These are phyloP conservation scores for Phytophthora idaei DNA, from an alignment of 352 stramenopile genomes.

Conservation along the genomic window DNA sequence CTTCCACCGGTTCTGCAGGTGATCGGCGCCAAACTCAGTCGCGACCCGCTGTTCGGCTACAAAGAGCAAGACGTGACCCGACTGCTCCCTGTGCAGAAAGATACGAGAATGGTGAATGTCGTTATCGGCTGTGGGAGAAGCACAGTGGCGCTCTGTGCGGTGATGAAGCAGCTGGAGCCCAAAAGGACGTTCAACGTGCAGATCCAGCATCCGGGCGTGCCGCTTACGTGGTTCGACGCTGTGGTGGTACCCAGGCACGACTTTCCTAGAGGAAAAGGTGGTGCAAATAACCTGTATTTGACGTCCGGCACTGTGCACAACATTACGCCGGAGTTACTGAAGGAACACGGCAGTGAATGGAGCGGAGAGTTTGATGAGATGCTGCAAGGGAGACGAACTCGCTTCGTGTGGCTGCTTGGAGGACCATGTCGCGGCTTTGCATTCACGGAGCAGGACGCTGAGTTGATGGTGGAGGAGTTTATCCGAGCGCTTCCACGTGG, in stretches of 20 bases:
- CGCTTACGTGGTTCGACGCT: constrained; percentile 61
- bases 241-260: constrained; percentile 70
- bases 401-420: constrained; percentile 64
- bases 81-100: constrained; percentile 6
- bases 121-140: constrained; percentile 75
- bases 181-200: constrained; percentile 68
- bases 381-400: constrained; percentile 16
- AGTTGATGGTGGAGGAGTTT: constrained; percentile 52
- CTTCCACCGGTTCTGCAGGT: constrained; percentile 59
- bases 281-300: constrained; percentile 41
- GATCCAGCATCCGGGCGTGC: constrained; percentile 74
- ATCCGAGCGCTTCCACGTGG: constrained; percentile 19
- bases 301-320: constrained; percentile 64
- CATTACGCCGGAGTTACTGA: constrained; percentile 35
- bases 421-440: constrained; percentile 68
- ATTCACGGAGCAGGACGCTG: constrained; percentile 44
- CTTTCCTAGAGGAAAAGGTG: constrained; percentile 19
- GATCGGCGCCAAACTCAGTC: constrained; percentile 33
- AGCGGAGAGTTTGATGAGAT: constrained; percentile 32
- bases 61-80: constrained; percentile 3
- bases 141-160: constrained; percentile 67
- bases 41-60: constrained; percentile 64
- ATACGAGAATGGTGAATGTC: constrained; percentile 31
- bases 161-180: constrained; percentile 42
- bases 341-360: constrained; percentile 34